Percentiles rank a stretch among this genome's conserved stretches.
These are phyloP conservation scores for Trichoderma simmonsii DNA, from an alignment of 2,329 filamentous ascomycete species.

Conservation along the genomic window DNA sequence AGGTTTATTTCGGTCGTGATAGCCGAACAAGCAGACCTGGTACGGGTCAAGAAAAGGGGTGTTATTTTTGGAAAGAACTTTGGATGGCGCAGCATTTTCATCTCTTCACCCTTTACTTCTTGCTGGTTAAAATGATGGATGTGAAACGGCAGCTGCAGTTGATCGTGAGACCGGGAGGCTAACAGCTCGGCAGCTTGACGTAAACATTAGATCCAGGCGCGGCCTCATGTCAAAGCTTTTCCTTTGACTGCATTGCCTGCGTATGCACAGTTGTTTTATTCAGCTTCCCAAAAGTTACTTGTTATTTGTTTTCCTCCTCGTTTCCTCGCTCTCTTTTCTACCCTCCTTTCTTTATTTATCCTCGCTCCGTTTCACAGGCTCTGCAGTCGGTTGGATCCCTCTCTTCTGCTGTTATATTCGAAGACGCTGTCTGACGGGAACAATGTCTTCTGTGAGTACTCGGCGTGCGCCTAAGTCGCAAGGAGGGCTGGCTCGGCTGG, in stretches of 20 bases:
- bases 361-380: background rate
- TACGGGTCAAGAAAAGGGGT: background rate
- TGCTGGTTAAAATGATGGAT: background rate
- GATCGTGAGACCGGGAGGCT: background rate
- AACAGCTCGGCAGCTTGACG: background rate
- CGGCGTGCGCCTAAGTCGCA: background rate
- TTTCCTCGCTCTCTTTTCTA: background rate
- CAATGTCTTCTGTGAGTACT: background rate
- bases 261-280: background rate
- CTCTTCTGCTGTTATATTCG: background rate
- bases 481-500: conserved; percentile 30
- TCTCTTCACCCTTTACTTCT: background rate
- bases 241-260: background rate
- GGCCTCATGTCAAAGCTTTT: no score
- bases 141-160: background rate
- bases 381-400: background rate
- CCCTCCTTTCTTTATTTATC: background rate
- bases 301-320: background rate
- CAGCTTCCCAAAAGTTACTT: background rate
- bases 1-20: background rate
- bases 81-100: background rate
- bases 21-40: background rate
- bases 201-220: background rate
- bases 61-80: background rate
- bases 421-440: background rate